Base-by-base conservation (phyloP, 176 grass and related monocot species). In the Oryza punctata region DNA sequence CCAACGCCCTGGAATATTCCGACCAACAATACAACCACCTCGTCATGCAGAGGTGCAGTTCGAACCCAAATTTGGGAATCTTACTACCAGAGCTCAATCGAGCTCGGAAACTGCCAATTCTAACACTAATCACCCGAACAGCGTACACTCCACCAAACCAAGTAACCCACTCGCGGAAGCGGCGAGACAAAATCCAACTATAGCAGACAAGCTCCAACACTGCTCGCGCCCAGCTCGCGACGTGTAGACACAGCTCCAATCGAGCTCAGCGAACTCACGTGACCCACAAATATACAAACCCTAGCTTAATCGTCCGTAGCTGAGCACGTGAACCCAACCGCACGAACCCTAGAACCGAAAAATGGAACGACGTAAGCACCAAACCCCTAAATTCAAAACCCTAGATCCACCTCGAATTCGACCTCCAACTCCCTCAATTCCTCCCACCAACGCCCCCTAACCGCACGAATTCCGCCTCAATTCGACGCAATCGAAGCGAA, bases 281-380 rank as follows among this genome's bases (percentile, higher is more conserved):
- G 21, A 14, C 0, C 3, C 40, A 46, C 7, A 11, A 19, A 8
- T 11, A 24, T 27, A 7, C n/a, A 61, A 47, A 4, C 65, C 15
- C 18, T 12, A 25, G 4, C 5, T 54, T 15, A 78, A 73, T 44
- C 16, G 7, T 32, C 0, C 10, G 30, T 10, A 13, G 25, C 43
- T 12, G 5, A 32, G 14, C 13, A 3, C 45, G 12, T 47, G 13
- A 47, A 4, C 77, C 6, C 47, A 50, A 47, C 4, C 2, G 12
- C 13, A 4, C 13, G 67, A 86, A 91, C 63, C 89, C 84, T 78
- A 85, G 81, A 74, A 40, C 5, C 23, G 3, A 50, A 10, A n/a
- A 19, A 14, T n/a, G 10, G 0, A 43, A 64, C 43, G 43, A 40
- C 15, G 10, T 1, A 16, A 0, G 9, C 85, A 30, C 25, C 4